phyloP scores from a whole-genome alignment of 1,284 basidiomycete species.

The Cutaneotrichosporon cutaneum region DNA sequence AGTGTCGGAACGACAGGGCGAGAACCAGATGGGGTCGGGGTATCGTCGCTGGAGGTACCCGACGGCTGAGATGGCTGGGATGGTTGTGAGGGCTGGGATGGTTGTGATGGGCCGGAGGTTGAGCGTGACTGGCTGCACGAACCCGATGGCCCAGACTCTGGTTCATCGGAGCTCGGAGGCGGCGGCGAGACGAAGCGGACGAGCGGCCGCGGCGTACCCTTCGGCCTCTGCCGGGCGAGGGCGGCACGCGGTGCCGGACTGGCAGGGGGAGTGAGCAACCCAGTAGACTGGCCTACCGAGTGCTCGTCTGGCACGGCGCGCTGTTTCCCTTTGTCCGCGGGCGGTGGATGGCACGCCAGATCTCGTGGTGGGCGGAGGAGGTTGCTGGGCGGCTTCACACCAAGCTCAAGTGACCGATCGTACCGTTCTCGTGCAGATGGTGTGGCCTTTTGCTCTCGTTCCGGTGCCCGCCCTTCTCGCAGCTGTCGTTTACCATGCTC shows the following conservation, averaged over 20 bases:
- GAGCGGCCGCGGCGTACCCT: neutral
- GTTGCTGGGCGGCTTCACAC: neutral
- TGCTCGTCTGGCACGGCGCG: neutral
- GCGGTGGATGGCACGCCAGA: no score
- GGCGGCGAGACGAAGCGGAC: conserved; percentile 1
- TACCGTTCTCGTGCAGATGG: neutral
- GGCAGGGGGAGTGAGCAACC: conserved; percentile 14
- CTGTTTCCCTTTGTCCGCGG: neutral
- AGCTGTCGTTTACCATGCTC: no score
- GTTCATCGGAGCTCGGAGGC: neutral
- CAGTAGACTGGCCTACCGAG: conserved; percentile 6
- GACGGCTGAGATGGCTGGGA: neutral
- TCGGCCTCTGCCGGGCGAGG: neutral
- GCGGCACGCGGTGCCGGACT: conserved; percentile 3
- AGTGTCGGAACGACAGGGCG: neutral
- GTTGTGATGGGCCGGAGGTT: neutral
- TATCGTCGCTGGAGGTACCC: neutral
- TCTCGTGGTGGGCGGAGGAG: neutral
- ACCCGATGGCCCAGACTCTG: neutral
- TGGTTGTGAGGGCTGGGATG: neutral
- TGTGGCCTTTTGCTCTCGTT: no score
- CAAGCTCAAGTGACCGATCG: neutral
- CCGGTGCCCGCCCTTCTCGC: no score
- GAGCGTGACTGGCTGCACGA: neutral
- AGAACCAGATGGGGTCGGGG: neutral